Percentiles rank a stretch among this genome's conserved stretches.
phyloP scores from a whole-genome alignment of 176 grass and related monocot species.

The Poa annua region DNA sequence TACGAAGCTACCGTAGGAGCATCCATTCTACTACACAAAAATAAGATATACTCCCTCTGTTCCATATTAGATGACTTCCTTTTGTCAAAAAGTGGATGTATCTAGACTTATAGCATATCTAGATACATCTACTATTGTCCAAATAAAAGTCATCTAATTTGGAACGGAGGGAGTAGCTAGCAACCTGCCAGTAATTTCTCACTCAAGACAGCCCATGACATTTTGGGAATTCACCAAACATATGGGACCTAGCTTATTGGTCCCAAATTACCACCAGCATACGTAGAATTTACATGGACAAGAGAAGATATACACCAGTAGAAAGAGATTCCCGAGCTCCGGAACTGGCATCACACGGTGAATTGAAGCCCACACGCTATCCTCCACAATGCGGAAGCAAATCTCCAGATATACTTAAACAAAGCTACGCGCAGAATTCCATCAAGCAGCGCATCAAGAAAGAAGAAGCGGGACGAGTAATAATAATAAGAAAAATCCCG shows the following conservation, averaged over 20 bases:
- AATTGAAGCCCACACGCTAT: slow-evolving; percentile 1
- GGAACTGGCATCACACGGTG: background rate
- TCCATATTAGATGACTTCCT: too few relatives aligned
- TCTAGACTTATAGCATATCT: too few relatives aligned
- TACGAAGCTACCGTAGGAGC: background rate
- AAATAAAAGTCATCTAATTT: too few relatives aligned
- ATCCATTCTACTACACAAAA: background rate
- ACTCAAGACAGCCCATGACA: background rate
- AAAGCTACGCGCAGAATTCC: background rate
- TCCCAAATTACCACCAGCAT: background rate
- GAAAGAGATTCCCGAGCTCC: background rate
- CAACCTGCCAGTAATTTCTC: background rate
- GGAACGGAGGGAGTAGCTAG: too few relatives aligned
- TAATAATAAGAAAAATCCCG: too few relatives aligned
- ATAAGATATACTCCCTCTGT: too few relatives aligned
- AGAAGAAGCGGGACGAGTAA: background rate
- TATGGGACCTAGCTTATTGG: background rate
- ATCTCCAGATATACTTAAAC: background rate
- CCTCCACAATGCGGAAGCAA: slow-evolving; percentile 12
- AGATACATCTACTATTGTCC: too few relatives aligned
- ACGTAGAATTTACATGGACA: slow-evolving; percentile 15
- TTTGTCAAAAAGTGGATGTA: too few relatives aligned
- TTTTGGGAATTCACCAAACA: background rate
- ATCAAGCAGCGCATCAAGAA: slow-evolving; percentile 24
- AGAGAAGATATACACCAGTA: too few relatives aligned